Base-by-base conservation (phyloP, 371 early-diverging fungal species). In the Fennellomyces sp. region DNA sequence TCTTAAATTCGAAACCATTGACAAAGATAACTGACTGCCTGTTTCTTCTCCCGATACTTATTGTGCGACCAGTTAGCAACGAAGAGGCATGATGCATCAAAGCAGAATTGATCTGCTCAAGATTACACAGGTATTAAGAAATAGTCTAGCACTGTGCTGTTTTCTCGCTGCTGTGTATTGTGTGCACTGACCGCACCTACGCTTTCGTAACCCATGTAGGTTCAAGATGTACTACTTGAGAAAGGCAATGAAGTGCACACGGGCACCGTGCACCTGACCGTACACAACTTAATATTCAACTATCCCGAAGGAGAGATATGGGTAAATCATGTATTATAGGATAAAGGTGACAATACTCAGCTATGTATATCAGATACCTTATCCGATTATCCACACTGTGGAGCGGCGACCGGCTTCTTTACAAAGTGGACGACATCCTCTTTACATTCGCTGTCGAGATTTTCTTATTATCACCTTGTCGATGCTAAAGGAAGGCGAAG, bases 351-450 rank as follows among this genome's bases (percentile, higher is more conserved):
- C 8, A 27, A 23, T 45, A 45, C n/a, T 23, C n/a, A 42, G 17
- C 17, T n/a, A 11, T 38, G 17, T 38, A 38, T 38, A 38, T 3
- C 12, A 92, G 94, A 83, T 95, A 47, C 85, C 89, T 42, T 95
- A 94, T 72, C 90, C 96, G 21, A 83, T 93, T 41, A 86, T 97
- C 21, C 90, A 91, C 65, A 88, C 90, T 5, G 91, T 94, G 1
- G 91, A 91, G 59, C 88, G 89, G 55, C 78, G 87, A 25, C 76
- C 75, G n/a, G 68, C 69, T 26, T 76, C 76, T 23, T 59, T 70
- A 7, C 76, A 74, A 36, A 58, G 69, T 11, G 82, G 81, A 27
- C 72, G 75, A 15, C 82, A 85, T 69, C 87, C 89, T 10, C 66
- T 89, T 13, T 60, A 75, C 49, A 86, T 96, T 30, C 78, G 86